phyloP scores from a whole-genome alignment of 2,329 filamentous ascomycete species.

The Bipolaris zeicola region DNA sequence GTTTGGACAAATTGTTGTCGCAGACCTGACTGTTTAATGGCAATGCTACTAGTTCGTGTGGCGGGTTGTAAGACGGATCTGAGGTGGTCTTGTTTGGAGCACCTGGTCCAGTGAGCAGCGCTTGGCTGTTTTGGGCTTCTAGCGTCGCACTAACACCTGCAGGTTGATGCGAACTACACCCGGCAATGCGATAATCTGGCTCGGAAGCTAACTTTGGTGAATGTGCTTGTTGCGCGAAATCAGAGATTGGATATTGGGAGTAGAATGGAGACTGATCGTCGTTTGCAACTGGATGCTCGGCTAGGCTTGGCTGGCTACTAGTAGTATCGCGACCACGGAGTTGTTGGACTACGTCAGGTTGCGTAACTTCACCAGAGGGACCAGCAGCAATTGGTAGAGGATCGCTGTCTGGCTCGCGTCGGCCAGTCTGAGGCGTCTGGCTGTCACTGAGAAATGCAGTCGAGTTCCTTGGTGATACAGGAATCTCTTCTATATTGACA shows the following conservation, averaged over 20 bases:
- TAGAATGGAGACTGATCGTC: slow-evolving; percentile 19
- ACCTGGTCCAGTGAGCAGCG: slow-evolving; percentile 1
- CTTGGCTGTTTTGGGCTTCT: not conserved
- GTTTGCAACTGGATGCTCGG: slow-evolving; percentile 16
- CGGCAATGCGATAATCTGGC: not conserved
- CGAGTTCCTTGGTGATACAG: not conserved
- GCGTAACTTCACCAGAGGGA: slow-evolving; percentile 1
- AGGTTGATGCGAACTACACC: not conserved
- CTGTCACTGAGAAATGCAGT: slow-evolving; percentile 1
- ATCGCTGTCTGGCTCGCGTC: not conserved
- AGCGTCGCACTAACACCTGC: slow-evolving; percentile 1
- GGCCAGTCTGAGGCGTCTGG: not conserved
- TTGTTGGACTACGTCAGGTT: slow-evolving; percentile 1
- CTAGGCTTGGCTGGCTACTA: slow-evolving; percentile 13
- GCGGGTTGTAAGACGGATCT: slow-evolving; percentile 2
- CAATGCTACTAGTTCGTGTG: slow-evolving; percentile 3
- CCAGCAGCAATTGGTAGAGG: not conserved
- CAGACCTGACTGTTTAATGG: not conserved
- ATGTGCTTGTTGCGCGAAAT: not conserved
- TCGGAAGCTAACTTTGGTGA: not conserved
- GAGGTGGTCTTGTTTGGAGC: slow-evolving; percentile 4
- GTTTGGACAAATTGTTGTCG: not conserved
- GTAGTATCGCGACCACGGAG: not conserved
- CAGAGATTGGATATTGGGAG: slow-evolving; percentile 14
- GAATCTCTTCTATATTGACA: not conserved